phyloP scores from a whole-genome alignment of 2,329 filamentous ascomycete species.

The Leptographium flavum region DNA sequence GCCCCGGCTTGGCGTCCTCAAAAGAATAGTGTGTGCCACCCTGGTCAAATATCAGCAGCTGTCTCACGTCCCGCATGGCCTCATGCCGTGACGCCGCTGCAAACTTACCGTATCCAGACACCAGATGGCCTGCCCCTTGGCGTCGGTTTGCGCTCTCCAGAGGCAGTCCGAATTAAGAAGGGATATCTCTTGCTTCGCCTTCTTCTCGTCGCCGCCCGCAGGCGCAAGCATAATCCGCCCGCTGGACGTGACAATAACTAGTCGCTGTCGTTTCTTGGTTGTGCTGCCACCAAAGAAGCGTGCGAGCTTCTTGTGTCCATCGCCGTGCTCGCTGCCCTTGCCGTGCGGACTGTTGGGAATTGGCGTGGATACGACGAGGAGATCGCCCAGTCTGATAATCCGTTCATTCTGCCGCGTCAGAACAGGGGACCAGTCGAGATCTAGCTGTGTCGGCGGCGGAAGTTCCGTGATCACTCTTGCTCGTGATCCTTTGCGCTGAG shows the following conservation, averaged over 20 bases:
- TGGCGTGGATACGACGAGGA: constrained; percentile 70
- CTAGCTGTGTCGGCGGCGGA: constrained; percentile 87
- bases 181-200: constrained; percentile 84
- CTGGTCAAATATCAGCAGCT: constrained; percentile 29
- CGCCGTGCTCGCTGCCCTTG: constrained; percentile 48
- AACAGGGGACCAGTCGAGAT: constrained; percentile 97
- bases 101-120: constrained; percentile 84
- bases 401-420: constrained; percentile 82
- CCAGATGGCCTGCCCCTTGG: constrained; percentile 81
- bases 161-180: constrained; percentile 59
- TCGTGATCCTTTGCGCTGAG: constrained; percentile 12
- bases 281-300: constrained; percentile 86
- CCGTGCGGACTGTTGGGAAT: constrained; percentile 60
- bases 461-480: constrained; percentile 84
- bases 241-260: constrained; percentile 91
- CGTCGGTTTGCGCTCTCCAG: constrained; percentile 69
- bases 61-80: neutral
- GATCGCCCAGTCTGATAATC: constrained; percentile 84
- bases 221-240: constrained; percentile 82
- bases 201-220: constrained; percentile 89
- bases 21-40: constrained; percentile 83
- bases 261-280: constrained; percentile 79
- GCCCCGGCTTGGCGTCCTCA: constrained; percentile 71
- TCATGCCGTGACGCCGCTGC: too few species aligned
- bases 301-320: constrained; percentile 75